Conservation (phyloP, 202 grass and related monocot species). For the Panicum hallii region DNA sequence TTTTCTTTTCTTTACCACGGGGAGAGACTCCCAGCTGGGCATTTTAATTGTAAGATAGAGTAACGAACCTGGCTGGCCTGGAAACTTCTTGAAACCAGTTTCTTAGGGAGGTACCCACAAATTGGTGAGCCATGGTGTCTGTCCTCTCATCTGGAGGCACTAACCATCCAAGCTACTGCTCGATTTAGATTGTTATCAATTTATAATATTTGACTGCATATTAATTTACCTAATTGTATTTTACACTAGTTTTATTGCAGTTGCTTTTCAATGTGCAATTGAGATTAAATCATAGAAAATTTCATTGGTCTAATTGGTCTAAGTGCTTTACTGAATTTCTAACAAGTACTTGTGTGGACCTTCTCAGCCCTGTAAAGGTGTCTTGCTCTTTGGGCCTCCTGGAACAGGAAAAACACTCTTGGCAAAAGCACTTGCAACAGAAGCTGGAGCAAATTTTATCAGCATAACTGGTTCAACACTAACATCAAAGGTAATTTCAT, state of each 20-base stretch:
- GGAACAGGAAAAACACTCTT: conserved; percentile 98
- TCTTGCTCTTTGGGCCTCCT: conserved; percentile 96
- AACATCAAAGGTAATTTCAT: conserved; percentile 87
- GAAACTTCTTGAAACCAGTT: not conserved
- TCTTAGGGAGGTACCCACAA: not conserved
- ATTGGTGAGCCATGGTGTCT: not conserved
- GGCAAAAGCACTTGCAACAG: conserved; percentile 97
- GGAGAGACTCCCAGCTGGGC: not conserved
- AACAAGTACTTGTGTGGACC: conserved; percentile 17
- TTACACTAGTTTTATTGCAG: conserved; percentile 16
- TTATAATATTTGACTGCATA: conserved; percentile 9
- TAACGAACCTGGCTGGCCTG: not conserved
- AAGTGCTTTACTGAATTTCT: conserved; percentile 40
- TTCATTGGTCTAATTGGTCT: not conserved
- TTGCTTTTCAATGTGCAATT: not conserved
- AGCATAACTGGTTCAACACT: conserved; percentile 89
- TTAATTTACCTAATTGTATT: conserved; percentile 26
- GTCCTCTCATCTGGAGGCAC: not conserved
- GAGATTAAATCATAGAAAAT: conserved; percentile 32
- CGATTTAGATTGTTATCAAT: not conserved
- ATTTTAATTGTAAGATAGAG: conserved; percentile 5
- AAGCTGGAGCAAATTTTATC: conserved; percentile 98
- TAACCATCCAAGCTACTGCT: conserved; percentile 10
- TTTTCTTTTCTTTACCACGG: not conserved
- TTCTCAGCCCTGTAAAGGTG: conserved; percentile 95